A percentile compares a stretch with the other conserved stretches of the same genome.
Conservation (phyloP, 108 stramenopile species). For the Cyclotella cryptica region DNA sequence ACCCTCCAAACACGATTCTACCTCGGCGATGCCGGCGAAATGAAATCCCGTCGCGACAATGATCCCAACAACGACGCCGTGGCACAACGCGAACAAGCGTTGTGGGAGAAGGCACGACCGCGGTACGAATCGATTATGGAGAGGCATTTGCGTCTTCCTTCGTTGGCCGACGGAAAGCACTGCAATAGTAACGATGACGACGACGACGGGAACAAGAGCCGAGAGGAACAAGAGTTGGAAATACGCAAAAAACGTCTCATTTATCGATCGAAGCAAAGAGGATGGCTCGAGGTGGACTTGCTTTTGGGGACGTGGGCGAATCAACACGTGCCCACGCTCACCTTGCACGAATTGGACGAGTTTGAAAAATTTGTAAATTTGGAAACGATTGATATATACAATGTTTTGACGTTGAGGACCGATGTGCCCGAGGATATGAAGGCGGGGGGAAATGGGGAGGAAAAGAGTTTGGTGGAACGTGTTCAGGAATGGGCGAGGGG, state of each 20-base stretch:
- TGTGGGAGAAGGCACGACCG: conserved; percentile 74
- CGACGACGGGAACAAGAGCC: not conserved
- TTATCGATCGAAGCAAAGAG: conserved; percentile 98
- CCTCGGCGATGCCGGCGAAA: conserved; percentile 79
- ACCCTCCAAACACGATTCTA: conserved; percentile 51
- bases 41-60: conserved; percentile 44
- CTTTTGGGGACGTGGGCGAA: conserved; percentile 98
- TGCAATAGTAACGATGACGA: too few species aligned
- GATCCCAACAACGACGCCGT: conserved; percentile 29
- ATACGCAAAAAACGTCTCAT: conserved; percentile 92
- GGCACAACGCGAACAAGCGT: conserved; percentile 61
- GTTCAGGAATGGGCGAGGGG: conserved; percentile 87
- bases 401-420: conserved; percentile 89
- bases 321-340: conserved; percentile 84
- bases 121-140: conserved; percentile 70
- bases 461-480: conserved; percentile 69
- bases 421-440: conserved; percentile 83
- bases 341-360: conserved; percentile 83
- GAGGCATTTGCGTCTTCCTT: conserved; percentile 67
- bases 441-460: conserved; percentile 22
- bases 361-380: conserved; percentile 97
- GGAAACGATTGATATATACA: conserved; percentile 99
- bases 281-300: conserved; percentile 98
- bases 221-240: conserved; percentile 61
- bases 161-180: conserved; percentile 29